phyloP scores from a whole-genome alignment of 331 rosid species.

The Telfairia occidentalis region DNA sequence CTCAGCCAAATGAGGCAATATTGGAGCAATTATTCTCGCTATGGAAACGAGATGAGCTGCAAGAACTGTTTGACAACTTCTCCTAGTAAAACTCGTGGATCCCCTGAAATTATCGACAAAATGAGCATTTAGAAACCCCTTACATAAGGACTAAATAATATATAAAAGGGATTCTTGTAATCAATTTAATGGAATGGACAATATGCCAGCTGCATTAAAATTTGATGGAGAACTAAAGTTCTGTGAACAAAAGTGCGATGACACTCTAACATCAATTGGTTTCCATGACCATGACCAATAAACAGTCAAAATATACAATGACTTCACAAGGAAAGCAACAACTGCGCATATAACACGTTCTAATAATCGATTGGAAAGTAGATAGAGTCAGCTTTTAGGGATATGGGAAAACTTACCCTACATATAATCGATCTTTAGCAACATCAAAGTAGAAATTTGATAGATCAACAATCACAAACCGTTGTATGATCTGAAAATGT shows the following conservation, averaged over 20 bases:
- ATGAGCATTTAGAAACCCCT: background rate
- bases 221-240: background rate
- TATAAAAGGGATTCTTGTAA: background rate
- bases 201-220: background rate
- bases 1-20: slow-evolving; percentile 97
- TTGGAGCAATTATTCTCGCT: slow-evolving; percentile 70
- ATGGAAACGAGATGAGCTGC: slow-evolving; percentile 73
- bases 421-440: slow-evolving; percentile 96
- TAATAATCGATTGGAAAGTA: background rate
- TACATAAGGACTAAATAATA: background rate
- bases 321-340: background rate
- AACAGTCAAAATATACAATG: background rate
- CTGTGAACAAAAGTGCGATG: background rate
- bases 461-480: slow-evolving; percentile 88
- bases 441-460: slow-evolving; percentile 91
- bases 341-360: background rate
- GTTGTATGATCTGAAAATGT: slow-evolving; percentile 69
- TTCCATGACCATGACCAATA: background rate
- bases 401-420: slow-evolving; percentile 45
- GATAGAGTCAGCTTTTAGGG: background rate
- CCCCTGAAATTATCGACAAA: slow-evolving; percentile 44
- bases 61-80: slow-evolving; percentile 94
- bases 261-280: background rate
- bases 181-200: background rate
- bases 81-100: slow-evolving; percentile 68